Percentiles rank a stretch among this genome's conserved stretches.
These are phyloP conservation scores for Phanerochaete sordida DNA, from an alignment of 768 basidiomycete genomes.

Conservation along the genomic window DNA sequence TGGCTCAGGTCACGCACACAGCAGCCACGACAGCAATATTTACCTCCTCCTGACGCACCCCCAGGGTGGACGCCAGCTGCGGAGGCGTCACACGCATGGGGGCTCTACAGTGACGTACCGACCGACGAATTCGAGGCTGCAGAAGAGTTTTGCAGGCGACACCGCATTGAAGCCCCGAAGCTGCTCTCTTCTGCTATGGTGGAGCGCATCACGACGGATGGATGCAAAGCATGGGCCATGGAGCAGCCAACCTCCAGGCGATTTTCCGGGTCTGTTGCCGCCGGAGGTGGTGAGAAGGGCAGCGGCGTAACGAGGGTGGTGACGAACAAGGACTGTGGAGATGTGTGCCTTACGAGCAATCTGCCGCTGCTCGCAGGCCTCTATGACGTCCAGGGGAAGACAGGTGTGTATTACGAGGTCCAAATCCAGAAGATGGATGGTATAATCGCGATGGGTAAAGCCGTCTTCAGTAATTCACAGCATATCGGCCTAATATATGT, in stretches of 20 bases:
- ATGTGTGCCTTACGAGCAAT: constrained; percentile 54
- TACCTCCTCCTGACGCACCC: constrained; percentile 22
- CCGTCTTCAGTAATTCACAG: background rate
- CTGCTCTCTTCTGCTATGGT: constrained; percentile 50
- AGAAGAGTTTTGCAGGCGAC: constrained; percentile 42
- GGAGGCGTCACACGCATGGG: constrained; percentile 44
- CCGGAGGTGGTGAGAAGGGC: constrained; percentile 25
- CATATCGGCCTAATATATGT: background rate
- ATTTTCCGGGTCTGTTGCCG: constrained; percentile 43
- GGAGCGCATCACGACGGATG: constrained; percentile 45
- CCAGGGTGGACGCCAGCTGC: constrained; percentile 61
- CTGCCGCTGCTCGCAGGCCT: constrained; percentile 58
- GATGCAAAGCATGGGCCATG: constrained; percentile 54
- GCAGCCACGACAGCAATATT: background rate
- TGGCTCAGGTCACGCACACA: background rate
- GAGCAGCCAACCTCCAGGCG: constrained; percentile 35
- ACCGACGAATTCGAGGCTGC: constrained; percentile 52
- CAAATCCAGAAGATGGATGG: constrained; percentile 55
- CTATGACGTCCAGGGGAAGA: constrained; percentile 51
- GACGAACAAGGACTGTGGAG: constrained; percentile 40
- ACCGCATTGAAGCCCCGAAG: constrained; percentile 38
- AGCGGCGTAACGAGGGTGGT: constrained; percentile 36
- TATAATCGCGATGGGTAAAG: constrained; percentile 55
- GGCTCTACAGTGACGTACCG: constrained; percentile 53
- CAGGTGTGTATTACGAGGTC: constrained; percentile 64